These are phyloP conservation scores for Tylopilus intermedius DNA, from an alignment of 768 basidiomycete species.

Conservation along the genomic window DNA sequence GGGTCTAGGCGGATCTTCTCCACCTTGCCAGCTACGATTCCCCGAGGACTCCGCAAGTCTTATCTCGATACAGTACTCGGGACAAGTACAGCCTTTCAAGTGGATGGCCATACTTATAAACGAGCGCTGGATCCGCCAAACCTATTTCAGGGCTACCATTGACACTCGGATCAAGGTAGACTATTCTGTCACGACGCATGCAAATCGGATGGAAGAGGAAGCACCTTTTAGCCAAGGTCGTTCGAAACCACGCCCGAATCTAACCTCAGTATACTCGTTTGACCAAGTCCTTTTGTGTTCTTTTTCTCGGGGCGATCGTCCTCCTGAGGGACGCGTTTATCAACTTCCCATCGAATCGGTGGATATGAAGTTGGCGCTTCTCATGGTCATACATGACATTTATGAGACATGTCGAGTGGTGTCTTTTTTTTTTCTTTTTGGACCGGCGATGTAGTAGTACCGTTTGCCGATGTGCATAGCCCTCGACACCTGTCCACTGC, in stretches of 20 bases:
- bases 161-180: slow-evolving; percentile 13
- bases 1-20: slow-evolving; percentile 18
- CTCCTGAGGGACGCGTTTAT: not conserved
- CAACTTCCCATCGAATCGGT: too few relatives aligned
- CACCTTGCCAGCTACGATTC: not conserved
- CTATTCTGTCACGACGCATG: not conserved
- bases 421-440: not conserved
- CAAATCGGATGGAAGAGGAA: not conserved
- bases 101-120: not conserved
- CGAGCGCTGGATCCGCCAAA: slow-evolving; percentile 11
- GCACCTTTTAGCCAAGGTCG: not conserved
- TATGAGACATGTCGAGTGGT: slow-evolving; percentile 4
- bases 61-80: not conserved
- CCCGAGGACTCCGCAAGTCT: slow-evolving; percentile 18
- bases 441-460: too few relatives aligned
- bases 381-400: slow-evolving; percentile 6
- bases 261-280: too few relatives aligned
- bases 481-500: not conserved
- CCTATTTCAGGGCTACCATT: slow-evolving; percentile 13
- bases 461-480: slow-evolving; percentile 16
- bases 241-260: not conserved
- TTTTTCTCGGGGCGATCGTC: not conserved
- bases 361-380: not conserved
- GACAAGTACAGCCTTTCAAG: slow-evolving; percentile 3
- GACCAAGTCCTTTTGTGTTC: too few relatives aligned